Percentiles rank a stretch among this genome's conserved stretches.
phyloP scores from a whole-genome alignment of 768 basidiomycete genomes.

The Imleria badia region DNA sequence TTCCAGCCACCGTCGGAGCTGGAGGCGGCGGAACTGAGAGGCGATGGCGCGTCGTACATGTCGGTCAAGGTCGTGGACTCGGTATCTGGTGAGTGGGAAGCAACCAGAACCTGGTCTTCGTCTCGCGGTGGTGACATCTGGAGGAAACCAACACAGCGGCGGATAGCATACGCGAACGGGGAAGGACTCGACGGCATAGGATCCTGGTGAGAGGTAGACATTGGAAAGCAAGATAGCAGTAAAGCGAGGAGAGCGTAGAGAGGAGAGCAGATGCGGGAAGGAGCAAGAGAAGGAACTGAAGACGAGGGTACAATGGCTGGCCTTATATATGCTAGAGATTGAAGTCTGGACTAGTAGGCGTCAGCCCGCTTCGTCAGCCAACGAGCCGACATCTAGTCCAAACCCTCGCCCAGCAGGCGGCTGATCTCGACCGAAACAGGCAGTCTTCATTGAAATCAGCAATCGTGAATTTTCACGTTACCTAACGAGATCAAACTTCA shows the following conservation, averaged over 20 bases:
- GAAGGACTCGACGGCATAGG: background rate
- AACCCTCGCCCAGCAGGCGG: background rate
- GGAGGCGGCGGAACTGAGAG: background rate
- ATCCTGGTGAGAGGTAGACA: slow-evolving; percentile 1
- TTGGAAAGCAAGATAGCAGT: background rate
- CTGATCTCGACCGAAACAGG: background rate
- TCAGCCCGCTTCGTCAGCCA: background rate
- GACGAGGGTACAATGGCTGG: background rate
- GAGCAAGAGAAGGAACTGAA: background rate
- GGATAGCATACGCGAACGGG: background rate
- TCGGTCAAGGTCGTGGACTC: background rate
- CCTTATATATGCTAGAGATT: slow-evolving; percentile 9
- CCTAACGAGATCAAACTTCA: background rate
- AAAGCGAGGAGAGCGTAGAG: background rate
- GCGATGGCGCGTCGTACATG: background rate
- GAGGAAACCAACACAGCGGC: background rate
- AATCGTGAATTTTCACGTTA: background rate
- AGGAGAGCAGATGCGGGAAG: background rate
- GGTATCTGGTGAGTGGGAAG: background rate
- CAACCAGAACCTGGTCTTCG: background rate
- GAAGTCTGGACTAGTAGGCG: background rate
- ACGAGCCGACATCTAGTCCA: background rate
- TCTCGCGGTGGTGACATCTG: background rate
- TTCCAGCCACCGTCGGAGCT: background rate
- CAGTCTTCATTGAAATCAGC: background rate